Conservation (phyloP, 73 alveolate genomes). For the Symbiodinium pilosum region DNA sequence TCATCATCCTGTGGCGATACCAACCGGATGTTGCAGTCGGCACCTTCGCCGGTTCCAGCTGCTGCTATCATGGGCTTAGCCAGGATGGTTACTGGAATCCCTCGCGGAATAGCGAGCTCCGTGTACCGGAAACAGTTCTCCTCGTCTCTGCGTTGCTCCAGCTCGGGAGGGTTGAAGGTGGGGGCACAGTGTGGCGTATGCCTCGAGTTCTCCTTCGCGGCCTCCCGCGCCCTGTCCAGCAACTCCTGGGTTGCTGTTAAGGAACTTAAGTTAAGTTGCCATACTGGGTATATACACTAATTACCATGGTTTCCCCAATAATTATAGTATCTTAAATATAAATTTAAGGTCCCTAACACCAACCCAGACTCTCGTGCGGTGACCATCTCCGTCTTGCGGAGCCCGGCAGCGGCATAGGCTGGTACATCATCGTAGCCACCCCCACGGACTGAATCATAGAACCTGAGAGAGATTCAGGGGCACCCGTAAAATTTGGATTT, state of each 20-base stretch:
- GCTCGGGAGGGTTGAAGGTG: conserved; percentile 49
- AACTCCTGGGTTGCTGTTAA: too few species aligned
- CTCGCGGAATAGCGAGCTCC: conserved; percentile 77
- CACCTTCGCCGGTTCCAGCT: conserved; percentile 45
- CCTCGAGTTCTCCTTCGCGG: conserved; percentile 68
- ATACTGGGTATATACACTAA: too few species aligned
- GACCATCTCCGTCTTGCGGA: conserved; percentile 92
- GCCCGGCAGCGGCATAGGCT: conserved; percentile 25
- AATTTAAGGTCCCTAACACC: too few species aligned
- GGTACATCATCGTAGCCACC: conserved; percentile 91
- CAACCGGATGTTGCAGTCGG: conserved; percentile 78
- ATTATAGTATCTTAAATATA: too few species aligned
- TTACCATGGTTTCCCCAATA: too few species aligned
- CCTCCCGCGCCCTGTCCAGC: conserved; percentile 80
- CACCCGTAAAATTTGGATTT: too few species aligned
- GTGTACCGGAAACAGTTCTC: conserved; percentile 87
- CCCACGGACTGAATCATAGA: conserved; percentile 82
- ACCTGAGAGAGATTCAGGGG: too few species aligned
- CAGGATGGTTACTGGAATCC: conserved; percentile 91
- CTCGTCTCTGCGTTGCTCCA: conserved; percentile 89
- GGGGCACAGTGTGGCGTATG: conserved; percentile 86
- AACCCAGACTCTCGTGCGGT: conserved; percentile 78
- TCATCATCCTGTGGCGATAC: conserved; percentile 70
- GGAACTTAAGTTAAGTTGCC: too few species aligned
- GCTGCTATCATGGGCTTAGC: conserved; percentile 78